Evolutionary conservation across 2,329 filamentous ascomycete species (phyloP).

Genomic region (Didymosphaeria variabile): DNA sequence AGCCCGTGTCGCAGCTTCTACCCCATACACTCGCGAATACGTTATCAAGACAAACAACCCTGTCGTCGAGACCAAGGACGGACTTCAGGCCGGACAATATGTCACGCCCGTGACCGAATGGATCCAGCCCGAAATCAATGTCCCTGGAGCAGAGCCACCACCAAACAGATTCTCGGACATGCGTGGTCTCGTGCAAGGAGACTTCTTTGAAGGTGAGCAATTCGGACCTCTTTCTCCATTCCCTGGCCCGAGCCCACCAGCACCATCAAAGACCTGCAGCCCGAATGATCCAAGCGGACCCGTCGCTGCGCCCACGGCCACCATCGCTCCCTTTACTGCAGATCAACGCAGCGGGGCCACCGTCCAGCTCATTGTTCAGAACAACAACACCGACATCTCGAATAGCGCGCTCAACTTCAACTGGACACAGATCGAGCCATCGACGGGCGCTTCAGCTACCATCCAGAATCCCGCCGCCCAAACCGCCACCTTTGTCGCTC

Average conservation of each 20-base stretch:
- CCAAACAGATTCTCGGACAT: constrained; percentile 45
- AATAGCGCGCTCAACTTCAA: constrained; percentile 39
- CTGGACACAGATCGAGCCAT: constrained; percentile 42
- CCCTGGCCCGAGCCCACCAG: constrained; percentile 41
- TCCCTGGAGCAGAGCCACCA: constrained; percentile 49
- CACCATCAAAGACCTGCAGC: constrained; percentile 36
- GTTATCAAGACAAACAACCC: constrained; percentile 47
- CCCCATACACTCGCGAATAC: constrained; percentile 55
- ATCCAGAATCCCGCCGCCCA: constrained; percentile 33
- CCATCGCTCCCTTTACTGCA: constrained; percentile 30
- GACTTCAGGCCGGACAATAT: constrained; percentile 54
- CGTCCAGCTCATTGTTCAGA: constrained; percentile 40
- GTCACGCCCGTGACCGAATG: constrained; percentile 54
- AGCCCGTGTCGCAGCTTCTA: constrained; percentile 39
- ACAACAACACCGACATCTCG: constrained; percentile 32
- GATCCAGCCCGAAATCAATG: constrained; percentile 55
- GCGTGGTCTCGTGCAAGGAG: constrained; percentile 43
- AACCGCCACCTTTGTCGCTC: constrained; percentile 34
- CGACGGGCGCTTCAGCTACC: constrained; percentile 25
- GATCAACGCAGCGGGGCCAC: constrained; percentile 42
- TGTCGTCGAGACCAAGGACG: constrained; percentile 48
- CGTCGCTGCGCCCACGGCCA: constrained; percentile 24
- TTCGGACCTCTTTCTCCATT: constrained; percentile 53
- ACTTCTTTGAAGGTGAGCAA: constrained; percentile 39
- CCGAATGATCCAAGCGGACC: constrained; percentile 22